Percentiles rank a stretch among this genome's conserved stretches.
These are phyloP conservation scores for Piromyces finnis DNA, from an alignment of 192 early-diverging fungal species.

Conservation along the genomic window DNA sequence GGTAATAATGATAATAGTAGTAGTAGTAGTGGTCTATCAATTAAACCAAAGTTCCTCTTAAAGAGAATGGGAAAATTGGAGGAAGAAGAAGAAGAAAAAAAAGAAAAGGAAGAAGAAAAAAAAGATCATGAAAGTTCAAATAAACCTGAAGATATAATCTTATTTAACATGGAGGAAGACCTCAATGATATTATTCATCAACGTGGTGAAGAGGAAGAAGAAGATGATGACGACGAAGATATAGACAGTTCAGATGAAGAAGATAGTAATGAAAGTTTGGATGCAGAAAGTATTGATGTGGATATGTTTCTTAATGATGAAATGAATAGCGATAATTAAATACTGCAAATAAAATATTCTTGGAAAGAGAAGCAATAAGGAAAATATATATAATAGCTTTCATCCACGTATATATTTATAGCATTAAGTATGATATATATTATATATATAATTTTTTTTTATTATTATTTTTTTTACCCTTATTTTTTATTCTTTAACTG, in stretches of 20 bases:
- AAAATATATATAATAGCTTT: no score
- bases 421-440: no score
- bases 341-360: no score
- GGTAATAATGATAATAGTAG: background rate
- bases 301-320: background rate
- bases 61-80: no score
- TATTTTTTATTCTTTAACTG: no score
- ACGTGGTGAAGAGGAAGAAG: slow-evolving; percentile 4
- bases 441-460: no score
- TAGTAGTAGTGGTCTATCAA: no score
- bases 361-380: no score
- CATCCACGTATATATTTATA: no score
- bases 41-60: background rate
- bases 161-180: slow-evolving; percentile 1
- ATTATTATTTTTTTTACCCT: no score
- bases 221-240: slow-evolving; percentile 16
- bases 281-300: background rate
- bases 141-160: background rate
- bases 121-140: no score
- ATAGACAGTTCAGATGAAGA: slow-evolving; percentile 5
- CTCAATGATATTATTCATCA: background rate
- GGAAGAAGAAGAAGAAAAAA: background rate
- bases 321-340: no score
- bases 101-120: slow-evolving; percentile 1
- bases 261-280: slow-evolving; percentile 2